A percentile compares a stretch with the other conserved stretches of the same genome.
Evolutionary conservation across 257 asterid species (phyloP).

Genomic region (Petrea volubilis): DNA sequence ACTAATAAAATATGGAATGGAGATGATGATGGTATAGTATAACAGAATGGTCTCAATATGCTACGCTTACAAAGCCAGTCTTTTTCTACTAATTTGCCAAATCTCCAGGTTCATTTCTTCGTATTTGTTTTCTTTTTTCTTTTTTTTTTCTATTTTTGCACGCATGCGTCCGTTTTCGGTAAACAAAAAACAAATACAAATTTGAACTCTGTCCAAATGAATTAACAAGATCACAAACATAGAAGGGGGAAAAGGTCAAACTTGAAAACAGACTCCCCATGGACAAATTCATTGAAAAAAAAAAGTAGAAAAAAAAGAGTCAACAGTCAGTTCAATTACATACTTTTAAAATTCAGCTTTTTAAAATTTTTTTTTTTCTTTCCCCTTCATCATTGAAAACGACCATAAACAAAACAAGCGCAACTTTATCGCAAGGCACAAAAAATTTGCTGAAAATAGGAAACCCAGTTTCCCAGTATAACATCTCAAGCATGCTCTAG

Average conservation of each 20-base stretch:
- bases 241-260: neutral
- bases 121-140: neutral
- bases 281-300: neutral
- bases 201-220: neutral
- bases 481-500: neutral
- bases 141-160: neutral
- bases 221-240: constrained; percentile 7
- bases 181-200: neutral
- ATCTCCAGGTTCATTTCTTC: neutral
- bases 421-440: neutral
- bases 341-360: neutral
- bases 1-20: neutral
- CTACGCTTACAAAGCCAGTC: neutral
- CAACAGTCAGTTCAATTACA: neutral
- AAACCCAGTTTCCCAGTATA: neutral
- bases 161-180: neutral
- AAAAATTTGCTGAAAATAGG: neutral
- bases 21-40: neutral
- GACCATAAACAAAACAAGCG: neutral
- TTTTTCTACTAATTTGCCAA: neutral
- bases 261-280: neutral
- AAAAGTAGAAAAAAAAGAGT: neutral
- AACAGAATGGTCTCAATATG: neutral
- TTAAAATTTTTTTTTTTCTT: neutral
- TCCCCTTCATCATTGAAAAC: neutral